phyloP scores from a whole-genome alignment of 1,284 basidiomycete species.

The Dichomitus squalens region DNA sequence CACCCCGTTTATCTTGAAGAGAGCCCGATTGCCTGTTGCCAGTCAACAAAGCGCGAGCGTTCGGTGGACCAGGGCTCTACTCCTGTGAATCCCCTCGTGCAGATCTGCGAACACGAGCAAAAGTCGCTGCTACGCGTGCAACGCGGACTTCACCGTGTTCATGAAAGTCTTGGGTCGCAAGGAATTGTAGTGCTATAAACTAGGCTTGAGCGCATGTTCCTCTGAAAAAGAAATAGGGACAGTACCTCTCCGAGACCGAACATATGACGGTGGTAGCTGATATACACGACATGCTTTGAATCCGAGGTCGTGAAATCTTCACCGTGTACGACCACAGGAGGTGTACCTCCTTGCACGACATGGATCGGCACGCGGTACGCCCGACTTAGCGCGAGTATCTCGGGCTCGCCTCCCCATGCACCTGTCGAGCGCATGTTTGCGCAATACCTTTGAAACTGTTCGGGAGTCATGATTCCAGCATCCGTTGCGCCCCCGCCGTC shows the following conservation, averaged over 20 bases:
- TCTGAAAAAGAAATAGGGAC: neutral
- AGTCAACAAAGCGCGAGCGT: too few relatives aligned
- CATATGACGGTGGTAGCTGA: constrained; percentile 91
- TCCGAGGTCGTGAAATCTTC: constrained; percentile 43
- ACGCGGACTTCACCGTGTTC: constrained; percentile 42
- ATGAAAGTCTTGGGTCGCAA: constrained; percentile 60
- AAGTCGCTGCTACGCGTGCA: constrained; percentile 30
- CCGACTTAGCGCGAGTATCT: constrained; percentile 89
- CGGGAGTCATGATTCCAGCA: constrained; percentile 73
- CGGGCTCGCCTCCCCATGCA: constrained; percentile 97
- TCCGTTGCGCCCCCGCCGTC: constrained; percentile 67
- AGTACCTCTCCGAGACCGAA: constrained; percentile 91
- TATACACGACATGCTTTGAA: constrained; percentile 59
- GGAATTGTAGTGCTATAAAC: constrained; percentile 83
- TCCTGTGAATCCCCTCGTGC: too few relatives aligned
- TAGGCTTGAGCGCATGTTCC: neutral
- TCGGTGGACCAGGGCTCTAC: too few relatives aligned
- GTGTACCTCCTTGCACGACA: constrained; percentile 85
- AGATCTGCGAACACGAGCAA: neutral
- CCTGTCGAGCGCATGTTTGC: constrained; percentile 79
- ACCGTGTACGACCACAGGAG: constrained; percentile 79
- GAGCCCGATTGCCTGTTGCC: too few relatives aligned
- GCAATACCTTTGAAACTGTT: constrained; percentile 82
- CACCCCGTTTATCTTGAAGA: too few relatives aligned
- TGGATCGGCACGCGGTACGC: constrained; percentile 90